phyloP scores from a whole-genome alignment of 202 grass and related monocot species.

The Bolboschoenoplectus hybrid region DNA sequence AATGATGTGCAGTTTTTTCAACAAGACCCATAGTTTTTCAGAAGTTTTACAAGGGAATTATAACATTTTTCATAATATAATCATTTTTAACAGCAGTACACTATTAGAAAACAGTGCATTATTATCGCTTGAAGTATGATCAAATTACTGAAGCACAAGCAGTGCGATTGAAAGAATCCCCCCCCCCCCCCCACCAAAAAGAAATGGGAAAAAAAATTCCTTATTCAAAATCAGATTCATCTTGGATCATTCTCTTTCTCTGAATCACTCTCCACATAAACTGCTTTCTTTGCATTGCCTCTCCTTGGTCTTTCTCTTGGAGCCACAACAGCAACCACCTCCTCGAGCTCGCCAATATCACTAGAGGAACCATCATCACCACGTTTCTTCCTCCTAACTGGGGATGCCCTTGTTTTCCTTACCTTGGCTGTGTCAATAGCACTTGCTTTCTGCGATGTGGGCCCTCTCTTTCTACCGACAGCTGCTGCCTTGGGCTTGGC shows the following conservation, averaged over 20 bases:
- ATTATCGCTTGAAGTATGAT: background rate
- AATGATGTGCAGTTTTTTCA: too few relatives aligned
- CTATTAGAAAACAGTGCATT: background rate
- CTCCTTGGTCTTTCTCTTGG: conserved; percentile 43
- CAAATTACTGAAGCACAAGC: conserved; percentile 3
- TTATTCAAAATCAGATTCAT: conserved; percentile 43
- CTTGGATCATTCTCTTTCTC: conserved; percentile 32
- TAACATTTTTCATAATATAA: too few relatives aligned
- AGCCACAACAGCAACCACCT: conserved; percentile 10
- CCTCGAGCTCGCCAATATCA: background rate
- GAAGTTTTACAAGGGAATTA: too few relatives aligned
- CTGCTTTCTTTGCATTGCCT: conserved; percentile 28
- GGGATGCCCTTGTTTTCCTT: conserved; percentile 12
- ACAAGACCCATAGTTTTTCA: too few relatives aligned
- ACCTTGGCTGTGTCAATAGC: conserved; percentile 13
- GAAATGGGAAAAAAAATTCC: conserved; percentile 5
- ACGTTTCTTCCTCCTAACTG: conserved; percentile 42
- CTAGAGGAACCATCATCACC: conserved; percentile 1
- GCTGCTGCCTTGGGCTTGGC: conserved; percentile 22
- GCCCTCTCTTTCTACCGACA: conserved; percentile 39
- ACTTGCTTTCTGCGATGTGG: conserved; percentile 13
- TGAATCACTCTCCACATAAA: conserved; percentile 48
- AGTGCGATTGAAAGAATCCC: background rate
- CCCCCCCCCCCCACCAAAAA: background rate
- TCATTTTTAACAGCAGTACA: background rate